Evolutionary conservation across 2,329 filamentous ascomycete species (phyloP).

Genomic region (Blastomyces parvus): DNA sequence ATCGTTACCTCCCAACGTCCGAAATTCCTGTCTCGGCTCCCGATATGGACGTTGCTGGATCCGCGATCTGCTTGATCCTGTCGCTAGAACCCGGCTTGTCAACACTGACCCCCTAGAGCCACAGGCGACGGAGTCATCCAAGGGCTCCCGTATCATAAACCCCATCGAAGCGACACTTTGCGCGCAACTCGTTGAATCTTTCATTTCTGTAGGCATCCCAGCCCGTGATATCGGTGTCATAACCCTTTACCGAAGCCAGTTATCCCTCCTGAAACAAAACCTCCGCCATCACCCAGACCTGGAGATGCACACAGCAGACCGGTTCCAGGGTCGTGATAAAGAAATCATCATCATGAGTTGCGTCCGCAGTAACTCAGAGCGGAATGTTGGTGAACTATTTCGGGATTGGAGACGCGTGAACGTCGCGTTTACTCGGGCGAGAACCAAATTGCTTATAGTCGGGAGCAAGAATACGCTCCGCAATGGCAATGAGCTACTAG

Average conservation of each 20-base stretch:
- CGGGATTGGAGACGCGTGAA: conserved; percentile 91
- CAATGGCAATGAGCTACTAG: conserved; percentile 61
- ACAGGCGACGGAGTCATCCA: conserved; percentile 51
- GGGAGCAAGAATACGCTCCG: conserved; percentile 72
- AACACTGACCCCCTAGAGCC: conserved; percentile 72
- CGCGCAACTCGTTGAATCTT: conserved; percentile 66
- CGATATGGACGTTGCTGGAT: conserved; percentile 60
- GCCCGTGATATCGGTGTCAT: conserved; percentile 80
- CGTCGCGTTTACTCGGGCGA: conserved; percentile 86
- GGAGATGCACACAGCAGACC: conserved; percentile 94
- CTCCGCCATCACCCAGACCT: conserved; percentile 56
- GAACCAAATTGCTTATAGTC: conserved; percentile 81
- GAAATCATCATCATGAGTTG: conserved; percentile 80
- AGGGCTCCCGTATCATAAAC: conserved; percentile 83
- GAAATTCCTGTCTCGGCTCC: conserved; percentile 48
- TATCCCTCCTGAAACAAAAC: conserved; percentile 67
- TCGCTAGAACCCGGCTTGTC: conserved; percentile 70
- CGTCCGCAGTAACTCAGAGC: conserved; percentile 74
- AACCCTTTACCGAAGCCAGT: conserved; percentile 90
- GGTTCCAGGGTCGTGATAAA: conserved; percentile 94
- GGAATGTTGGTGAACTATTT: conserved; percentile 79
- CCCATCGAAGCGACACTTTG: conserved; percentile 69
- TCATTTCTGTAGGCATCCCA: conserved; percentile 66
- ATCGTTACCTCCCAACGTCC: conserved; percentile 11
- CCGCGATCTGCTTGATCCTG: conserved; percentile 57